These are phyloP conservation scores for Neonectria ditissima DNA, from an alignment of 2,329 filamentous ascomycete species.

Conservation along the genomic window DNA sequence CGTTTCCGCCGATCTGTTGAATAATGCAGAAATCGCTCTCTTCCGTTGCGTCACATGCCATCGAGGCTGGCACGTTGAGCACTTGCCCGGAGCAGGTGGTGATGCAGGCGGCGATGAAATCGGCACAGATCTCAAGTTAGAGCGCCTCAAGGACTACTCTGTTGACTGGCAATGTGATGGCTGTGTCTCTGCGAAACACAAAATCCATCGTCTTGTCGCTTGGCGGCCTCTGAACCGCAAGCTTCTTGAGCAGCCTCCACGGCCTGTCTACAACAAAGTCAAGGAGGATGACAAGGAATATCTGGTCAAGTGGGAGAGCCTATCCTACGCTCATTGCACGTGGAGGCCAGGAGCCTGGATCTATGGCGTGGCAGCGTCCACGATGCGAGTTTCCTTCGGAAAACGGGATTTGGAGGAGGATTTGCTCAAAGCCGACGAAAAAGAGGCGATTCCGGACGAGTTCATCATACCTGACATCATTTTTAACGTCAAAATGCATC, in stretches of 20 bases:
- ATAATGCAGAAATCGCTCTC: conserved; percentile 80
- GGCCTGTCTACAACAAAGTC: conserved; percentile 58
- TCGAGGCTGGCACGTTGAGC: conserved; percentile 85
- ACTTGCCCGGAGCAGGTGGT: conserved; percentile 70
- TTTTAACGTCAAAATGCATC: conserved; percentile 76
- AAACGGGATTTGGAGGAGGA: conserved; percentile 74
- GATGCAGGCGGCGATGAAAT: conserved; percentile 46
- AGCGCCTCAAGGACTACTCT: conserved; percentile 79
- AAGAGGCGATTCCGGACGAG: conserved; percentile 89
- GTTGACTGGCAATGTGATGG: conserved; percentile 83
- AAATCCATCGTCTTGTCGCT: conserved; percentile 83
- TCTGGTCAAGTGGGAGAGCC: conserved; percentile 85
- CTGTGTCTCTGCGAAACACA: conserved; percentile 73
- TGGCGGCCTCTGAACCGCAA: conserved; percentile 76
- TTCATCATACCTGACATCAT: conserved; percentile 89
- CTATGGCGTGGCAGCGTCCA: conserved; percentile 72
- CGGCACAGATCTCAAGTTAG: conserved; percentile 50
- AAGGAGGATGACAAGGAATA: conserved; percentile 83
- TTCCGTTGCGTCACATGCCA: conserved; percentile 86
- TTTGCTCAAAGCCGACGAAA: conserved; percentile 72
- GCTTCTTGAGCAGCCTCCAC: conserved; percentile 15
- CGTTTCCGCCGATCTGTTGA: conserved; percentile 73
- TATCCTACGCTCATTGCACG: conserved; percentile 83
- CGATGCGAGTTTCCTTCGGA: conserved; percentile 80
- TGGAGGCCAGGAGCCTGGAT: conserved; percentile 96